Base-by-base conservation (phyloP, 768 basidiomycete genomes). In the Infundibulicybe gibba region DNA sequence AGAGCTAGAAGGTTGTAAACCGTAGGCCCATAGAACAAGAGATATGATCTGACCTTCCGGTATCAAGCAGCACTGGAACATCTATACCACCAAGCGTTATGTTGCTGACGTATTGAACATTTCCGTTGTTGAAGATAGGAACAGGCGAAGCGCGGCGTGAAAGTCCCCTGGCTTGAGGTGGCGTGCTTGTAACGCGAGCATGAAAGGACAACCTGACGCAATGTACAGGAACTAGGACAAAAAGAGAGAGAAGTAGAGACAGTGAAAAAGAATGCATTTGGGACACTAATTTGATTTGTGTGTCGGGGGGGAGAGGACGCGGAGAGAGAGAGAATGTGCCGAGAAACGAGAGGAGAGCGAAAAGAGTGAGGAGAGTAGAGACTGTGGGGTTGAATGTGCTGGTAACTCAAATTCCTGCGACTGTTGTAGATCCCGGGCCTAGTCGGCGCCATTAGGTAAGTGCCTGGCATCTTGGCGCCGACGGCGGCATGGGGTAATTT, bases 61-160 rank as follows among this genome's bases (percentile, higher is more conserved):
- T 89, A 59, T 90, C 88, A 44, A 90, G 63, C 55, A 87, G 68
- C 43, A 90, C 83, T 17, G 74, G 70, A 51, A 85, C 66, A 3
- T 66, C 56, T 16, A 64, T 64, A 14, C 84, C 84, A 13, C 79
- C 83, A 37, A 90, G 64, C 13, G 83, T 85, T 51, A 90, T 73
- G 56, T 87, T 88, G 34, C 76, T 70, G 42, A 84, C 79, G 58
- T 90, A 90, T 56, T 87, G 80, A 0, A 81, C 72, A 67, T 90
- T 89, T 53, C 79, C 80, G 0, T 76, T 81, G 64, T 90, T 85
- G 19, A 66, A 66, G 20, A 89, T 65, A 13, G 79, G 68, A 3
- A 83, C 53, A 31, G 67, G 61, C 32, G 60, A 57, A 34, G 54
- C 52, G 44, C 69, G 59, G 45, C 69, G 66, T 14, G 54, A 51